phyloP scores from a whole-genome alignment of 441 rosid genomes.

The Mallotus japonicus region DNA sequence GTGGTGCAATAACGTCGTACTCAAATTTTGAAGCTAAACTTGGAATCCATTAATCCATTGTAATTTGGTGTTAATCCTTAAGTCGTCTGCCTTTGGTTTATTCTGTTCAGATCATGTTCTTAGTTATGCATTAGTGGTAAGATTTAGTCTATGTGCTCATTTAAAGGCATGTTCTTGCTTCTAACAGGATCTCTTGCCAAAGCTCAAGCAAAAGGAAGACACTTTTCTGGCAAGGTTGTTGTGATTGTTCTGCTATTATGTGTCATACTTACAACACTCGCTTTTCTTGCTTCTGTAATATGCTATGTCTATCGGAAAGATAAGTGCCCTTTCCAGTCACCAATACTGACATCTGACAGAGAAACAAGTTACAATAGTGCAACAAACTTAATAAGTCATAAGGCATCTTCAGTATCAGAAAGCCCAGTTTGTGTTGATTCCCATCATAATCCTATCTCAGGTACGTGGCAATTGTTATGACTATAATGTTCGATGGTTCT shows the following conservation, averaged over 20 bases:
- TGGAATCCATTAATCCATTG: not conserved
- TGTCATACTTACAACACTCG: slow-evolving; percentile 58
- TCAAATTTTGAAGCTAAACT: not conserved
- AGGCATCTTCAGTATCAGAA: slow-evolving; percentile 47
- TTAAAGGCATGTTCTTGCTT: slow-evolving; percentile 20
- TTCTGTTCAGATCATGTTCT: not conserved
- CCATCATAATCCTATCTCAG: slow-evolving; percentile 39
- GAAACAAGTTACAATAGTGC: slow-evolving; percentile 78
- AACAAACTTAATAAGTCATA: slow-evolving; percentile 61
- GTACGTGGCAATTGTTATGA: slow-evolving; percentile 30
- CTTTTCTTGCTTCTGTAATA: slow-evolving; percentile 57
- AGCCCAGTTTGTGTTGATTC: slow-evolving; percentile 39
- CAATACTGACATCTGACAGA: slow-evolving; percentile 59
- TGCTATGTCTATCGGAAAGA: slow-evolving; percentile 57
- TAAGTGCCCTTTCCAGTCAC: slow-evolving; percentile 37
- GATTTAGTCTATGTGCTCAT: slow-evolving; percentile 15
- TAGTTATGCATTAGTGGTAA: slow-evolving; percentile 7
- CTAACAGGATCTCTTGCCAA: slow-evolving; percentile 46
- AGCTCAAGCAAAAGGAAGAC: slow-evolving; percentile 42
- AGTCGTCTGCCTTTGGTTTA: not conserved
- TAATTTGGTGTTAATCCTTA: not conserved
- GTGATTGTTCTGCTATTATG: slow-evolving; percentile 56
- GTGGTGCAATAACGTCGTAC: not conserved
- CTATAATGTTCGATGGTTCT: slow-evolving; percentile 9
- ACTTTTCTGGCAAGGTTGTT: slow-evolving; percentile 48